Evolutionary conservation across 257 asterid species (phyloP).

Genomic region (Coffea canephora): DNA sequence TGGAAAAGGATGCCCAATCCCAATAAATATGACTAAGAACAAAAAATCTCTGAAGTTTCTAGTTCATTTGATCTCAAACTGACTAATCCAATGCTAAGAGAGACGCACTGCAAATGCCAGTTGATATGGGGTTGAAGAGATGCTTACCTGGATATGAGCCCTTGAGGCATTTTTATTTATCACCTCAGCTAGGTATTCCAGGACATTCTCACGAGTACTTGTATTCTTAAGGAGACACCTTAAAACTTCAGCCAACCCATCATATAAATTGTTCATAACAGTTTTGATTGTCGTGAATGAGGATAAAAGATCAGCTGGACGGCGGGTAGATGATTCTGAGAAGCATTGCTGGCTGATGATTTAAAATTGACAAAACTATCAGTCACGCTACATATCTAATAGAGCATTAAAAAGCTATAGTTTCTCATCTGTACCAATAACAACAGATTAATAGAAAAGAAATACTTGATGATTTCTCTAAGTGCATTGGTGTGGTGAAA

Average conservation of each 20-base stretch:
- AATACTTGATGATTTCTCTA: not conserved
- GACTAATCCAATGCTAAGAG: constrained; percentile 6
- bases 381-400: not conserved
- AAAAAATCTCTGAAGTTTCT: not conserved
- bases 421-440: not conserved
- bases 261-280: constrained; percentile 79
- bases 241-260: constrained; percentile 74
- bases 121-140: not conserved
- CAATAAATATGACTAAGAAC: not conserved
- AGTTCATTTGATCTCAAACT: not conserved
- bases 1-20: not conserved
- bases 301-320: constrained; percentile 87
- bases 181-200: constrained; percentile 83
- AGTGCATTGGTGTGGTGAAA: not conserved
- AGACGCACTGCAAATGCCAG: not conserved
- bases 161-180: constrained; percentile 88
- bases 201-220: constrained; percentile 75
- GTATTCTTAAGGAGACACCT: constrained; percentile 78
- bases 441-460: not conserved
- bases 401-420: not conserved
- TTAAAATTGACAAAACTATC: constrained; percentile 23
- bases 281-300: constrained; percentile 88
- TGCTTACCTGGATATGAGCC: constrained; percentile 76
- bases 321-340: constrained; percentile 79
- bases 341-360: constrained; percentile 81